These are phyloP conservation scores for Euphorbia corollata DNA, from an alignment of 441 rosid genomes.

Conservation along the genomic window DNA sequence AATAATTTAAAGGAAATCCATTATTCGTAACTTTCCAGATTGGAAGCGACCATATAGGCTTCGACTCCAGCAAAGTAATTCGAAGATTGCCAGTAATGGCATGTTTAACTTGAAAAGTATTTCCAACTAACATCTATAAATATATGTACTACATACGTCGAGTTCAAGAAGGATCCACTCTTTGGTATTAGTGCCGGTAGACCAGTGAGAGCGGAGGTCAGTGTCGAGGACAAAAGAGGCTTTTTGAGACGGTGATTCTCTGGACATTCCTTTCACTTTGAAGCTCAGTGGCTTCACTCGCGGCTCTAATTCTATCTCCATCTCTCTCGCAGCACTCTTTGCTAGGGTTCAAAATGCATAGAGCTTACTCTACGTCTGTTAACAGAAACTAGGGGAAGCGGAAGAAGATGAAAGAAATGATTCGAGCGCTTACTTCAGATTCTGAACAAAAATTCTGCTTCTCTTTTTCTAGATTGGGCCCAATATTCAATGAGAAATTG, in stretches of 20 bases:
- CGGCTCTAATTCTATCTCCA: constrained; percentile 75
- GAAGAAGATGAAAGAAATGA: no score
- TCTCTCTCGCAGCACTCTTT: constrained; percentile 17
- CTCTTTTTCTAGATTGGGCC: background rate
- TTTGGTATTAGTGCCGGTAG: constrained; percentile 74
- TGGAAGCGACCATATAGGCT: background rate
- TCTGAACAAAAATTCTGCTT: background rate
- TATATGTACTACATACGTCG: constrained; percentile 37
- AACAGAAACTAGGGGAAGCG: background rate
- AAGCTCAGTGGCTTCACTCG: constrained; percentile 58
- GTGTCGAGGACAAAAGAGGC: constrained; percentile 66
- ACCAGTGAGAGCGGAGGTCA: constrained; percentile 88
- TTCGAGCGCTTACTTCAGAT: background rate
- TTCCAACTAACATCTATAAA: constrained; percentile 2
- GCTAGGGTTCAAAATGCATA: constrained; percentile 3
- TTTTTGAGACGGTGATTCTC: constrained; percentile 73
- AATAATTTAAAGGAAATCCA: background rate
- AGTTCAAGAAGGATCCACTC: constrained; percentile 88
- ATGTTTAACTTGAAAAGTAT: background rate
- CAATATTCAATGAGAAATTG: background rate
- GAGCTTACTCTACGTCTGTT: background rate
- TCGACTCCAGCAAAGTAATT: background rate
- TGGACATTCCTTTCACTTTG: constrained; percentile 70
- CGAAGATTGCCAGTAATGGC: background rate
- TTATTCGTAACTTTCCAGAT: background rate